Base-by-base conservation (phyloP, 2,329 filamentous ascomycete genomes). In the Trichoderma sp. region DNA sequence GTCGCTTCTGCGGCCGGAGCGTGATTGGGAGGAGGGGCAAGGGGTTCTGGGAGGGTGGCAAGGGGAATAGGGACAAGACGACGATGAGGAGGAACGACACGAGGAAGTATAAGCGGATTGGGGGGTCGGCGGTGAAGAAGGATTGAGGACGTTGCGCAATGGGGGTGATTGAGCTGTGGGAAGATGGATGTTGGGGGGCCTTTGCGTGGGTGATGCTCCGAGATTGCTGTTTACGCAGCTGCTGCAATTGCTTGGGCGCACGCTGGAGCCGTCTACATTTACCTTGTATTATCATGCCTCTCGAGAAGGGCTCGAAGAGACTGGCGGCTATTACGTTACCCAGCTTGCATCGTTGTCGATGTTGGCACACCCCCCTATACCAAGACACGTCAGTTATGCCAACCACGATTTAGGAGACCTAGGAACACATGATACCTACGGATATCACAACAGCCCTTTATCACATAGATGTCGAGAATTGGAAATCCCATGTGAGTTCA, bases 11-110 rank as follows among this genome's bases (percentile, higher is more conserved):
- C 73, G 89, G 88, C 56, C 81, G 88, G 41, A 85, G 83, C 57
- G 83, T 95, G 14, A 83, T 93, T 60, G 88, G 90, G 0, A 82
- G 77, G 68, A 88, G 86, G 72, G 85, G 85, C 3, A 77, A 74
- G 50, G 92, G 92, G 0, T 96, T 93, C 77, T 96, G 92, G 92
- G 92, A 96, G 79, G 92, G 92, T 12, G 92, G 92, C 1, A 92
- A 90, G 74, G 90, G 90, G 1, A 93, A 90, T n/a, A 81, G 91
- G 67, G 90, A 93, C 73, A 85, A 82, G 75, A 78, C 78, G 39
- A 78, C 83, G 71, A 93, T 93, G 91, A 90, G 87, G 71, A 82
- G 88, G 66, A 92, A 92, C 77, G 90, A 92, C 76, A 88, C 88
- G 72, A 83, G 90, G 72, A 92, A 92, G 80, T 88, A 87, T 74